Evolutionary conservation across 2,329 filamentous ascomycete species (phyloP), one percentile per base, ranked within the genome.

Genomic region (Chaetomium sp.): DNA sequence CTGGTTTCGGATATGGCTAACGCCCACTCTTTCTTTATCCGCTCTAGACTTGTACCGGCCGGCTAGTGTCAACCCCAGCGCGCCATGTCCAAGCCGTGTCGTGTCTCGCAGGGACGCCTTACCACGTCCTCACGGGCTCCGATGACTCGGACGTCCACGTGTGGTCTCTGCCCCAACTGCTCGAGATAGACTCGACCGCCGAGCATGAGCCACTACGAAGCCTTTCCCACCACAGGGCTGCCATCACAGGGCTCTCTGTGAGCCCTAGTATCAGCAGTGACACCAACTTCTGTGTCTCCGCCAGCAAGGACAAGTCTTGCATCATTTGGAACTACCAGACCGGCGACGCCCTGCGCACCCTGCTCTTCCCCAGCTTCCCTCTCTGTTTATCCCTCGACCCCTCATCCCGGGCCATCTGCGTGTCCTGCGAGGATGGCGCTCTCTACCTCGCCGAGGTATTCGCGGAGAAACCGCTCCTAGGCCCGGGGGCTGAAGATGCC

Each of bases 301-400:
- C 86, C 6, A 89, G 89, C 61, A 85, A 82, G 64, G 94, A 97
- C 73, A 91, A 89, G 71, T 94, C 89, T 6, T 89, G 89, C 64
- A 86, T 96, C 65, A 78, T 95, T 58, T 99, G 94, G 94, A 91
- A 97, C 72, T 95, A 95, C 68, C 83, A 85, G 59, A 88, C 84
- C 0, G 89, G 89, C 41, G 81, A 83, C 58, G 77, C 87, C 9
- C 74, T 97, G 55, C 84, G 91, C 44, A 97, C 91, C 4, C 84
- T 95, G 61, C 78, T 97, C 42, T 82, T 97, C 55, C 83, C 88
- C 1, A 77, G 79, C n/a, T 75, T 80, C 14, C 89, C 91, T 12
- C 76, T 87, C 35, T 91, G 86, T 64, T 69, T 92, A 37, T 76
- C 82, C 7, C 75, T 97, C 4, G 94, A 97, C 69, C 87, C 91